A percentile compares a stretch with the other conserved stretches of the same genome.
Conservation (phyloP, 768 basidiomycete species). For the Mycena epipterygia region DNA sequence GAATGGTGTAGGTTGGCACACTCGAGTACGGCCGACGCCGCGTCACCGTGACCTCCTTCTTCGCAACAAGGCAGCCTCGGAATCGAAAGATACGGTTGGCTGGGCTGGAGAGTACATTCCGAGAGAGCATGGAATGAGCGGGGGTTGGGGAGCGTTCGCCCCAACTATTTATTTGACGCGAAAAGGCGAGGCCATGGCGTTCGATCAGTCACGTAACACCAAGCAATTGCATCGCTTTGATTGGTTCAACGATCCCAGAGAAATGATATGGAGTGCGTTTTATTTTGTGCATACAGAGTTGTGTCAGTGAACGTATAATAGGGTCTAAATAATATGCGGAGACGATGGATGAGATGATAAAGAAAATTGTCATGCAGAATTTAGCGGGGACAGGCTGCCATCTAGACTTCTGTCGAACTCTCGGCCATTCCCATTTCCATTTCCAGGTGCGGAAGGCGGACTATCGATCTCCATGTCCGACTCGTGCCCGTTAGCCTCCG, state of each 20-base stretch:
- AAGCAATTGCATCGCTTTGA: too few relatives aligned
- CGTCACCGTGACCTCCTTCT: constrained; percentile 39
- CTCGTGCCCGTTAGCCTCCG: constrained; percentile 16
- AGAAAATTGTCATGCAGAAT: constrained; percentile 46
- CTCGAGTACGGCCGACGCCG: constrained; percentile 30
- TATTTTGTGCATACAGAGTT: constrained; percentile 19
- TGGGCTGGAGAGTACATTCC: constrained; percentile 57
- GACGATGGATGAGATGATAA: constrained; percentile 24
- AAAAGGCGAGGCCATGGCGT: constrained; percentile 25
- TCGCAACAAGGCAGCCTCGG: constrained; percentile 57
- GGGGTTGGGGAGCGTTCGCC: constrained; percentile 1
- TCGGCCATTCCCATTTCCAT: constrained; percentile 38
- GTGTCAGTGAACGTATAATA: constrained; percentile 36
- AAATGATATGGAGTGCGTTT: constrained; percentile 10
- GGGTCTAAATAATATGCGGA: constrained; percentile 39
- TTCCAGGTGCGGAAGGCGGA: constrained; percentile 42
- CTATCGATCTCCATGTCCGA: constrained; percentile 32
- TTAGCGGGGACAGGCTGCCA: constrained; percentile 59
- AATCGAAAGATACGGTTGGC: constrained; percentile 53
- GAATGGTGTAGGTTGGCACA: constrained; percentile 57
- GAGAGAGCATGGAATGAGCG: constrained; percentile 56
- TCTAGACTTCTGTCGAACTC: constrained; percentile 52
- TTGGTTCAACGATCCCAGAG: neutral
- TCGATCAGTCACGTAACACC: neutral
- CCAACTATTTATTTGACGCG: constrained; percentile 26